Evolutionary conservation across 805 yeast species (phyloP), one percentile per base, ranked within the genome.

Genomic region (Pichia pseudocactophila): DNA sequence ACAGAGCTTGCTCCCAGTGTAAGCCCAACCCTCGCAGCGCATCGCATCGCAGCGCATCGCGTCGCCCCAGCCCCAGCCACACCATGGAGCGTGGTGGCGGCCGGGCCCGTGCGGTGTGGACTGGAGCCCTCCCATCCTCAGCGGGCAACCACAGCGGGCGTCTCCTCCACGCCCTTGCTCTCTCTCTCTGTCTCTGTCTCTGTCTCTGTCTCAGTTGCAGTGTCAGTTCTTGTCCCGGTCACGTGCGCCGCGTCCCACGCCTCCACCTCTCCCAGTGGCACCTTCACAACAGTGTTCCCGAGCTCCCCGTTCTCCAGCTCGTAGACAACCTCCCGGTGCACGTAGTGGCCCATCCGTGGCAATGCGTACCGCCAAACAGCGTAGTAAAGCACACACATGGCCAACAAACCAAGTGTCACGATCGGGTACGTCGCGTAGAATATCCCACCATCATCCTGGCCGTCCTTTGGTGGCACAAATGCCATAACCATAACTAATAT

Each of bases 351-450:
- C 16, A 60, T 7, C 18, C 45, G 55, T 22, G 71, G 71, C 28
- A 66, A 54, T 7, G 65, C 38, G 17, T 46, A 53, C 2, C 61
- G 57, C 72, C 71, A 68, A 7, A 66, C 44, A 37, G 49, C 47
- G 47, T 66, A 68, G 45, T 68, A 68, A 8, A 37, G 41, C 22
- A 57, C 50, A 52, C 71, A 67, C 2, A 61, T 37, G 3, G 42
- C 31, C 19, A 67, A 43, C 3, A 68, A 39, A 2, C 70, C 69
- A 41, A 66, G 50, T 3, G 67, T 59, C 11, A 62, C 57, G 15
- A 66, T 46, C 13, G 70, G 66, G 47, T 68, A 66, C 0, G 71
- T 61, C n/a, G 66, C 65, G 48, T 68, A 68, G 50, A 68, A 66
- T 50, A 68, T 68, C 3, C 67, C 55, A 19, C 66, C 69, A 47